These are phyloP conservation scores for Irpex sp. DNA, from an alignment of 1,284 basidiomycete species.

Conservation along the genomic window DNA sequence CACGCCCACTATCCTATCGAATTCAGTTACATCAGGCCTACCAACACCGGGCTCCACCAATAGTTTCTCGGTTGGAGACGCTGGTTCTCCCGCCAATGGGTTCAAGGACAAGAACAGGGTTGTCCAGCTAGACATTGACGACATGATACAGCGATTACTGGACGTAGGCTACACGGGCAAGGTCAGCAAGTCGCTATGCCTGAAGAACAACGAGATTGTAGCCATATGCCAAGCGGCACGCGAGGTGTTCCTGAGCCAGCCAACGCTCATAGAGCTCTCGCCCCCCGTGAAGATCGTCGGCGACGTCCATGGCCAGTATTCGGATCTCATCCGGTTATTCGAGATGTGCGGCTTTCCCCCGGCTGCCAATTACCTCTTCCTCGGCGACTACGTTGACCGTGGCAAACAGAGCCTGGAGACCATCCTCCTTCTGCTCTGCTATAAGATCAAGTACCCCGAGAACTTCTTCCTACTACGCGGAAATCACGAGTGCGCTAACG, in stretches of 20 bases:
- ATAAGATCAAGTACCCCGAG: constrained; percentile 99
- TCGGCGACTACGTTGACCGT: constrained; percentile 98
- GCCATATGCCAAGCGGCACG: constrained; percentile 96
- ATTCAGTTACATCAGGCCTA: constrained; percentile 38
- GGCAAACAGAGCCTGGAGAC: constrained; percentile 99
- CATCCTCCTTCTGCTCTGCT: constrained; percentile 93
- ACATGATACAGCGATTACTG: constrained; percentile 95
- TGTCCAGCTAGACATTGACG: constrained; percentile 89
- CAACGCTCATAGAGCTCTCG: constrained; percentile 95
- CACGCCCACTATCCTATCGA: constrained; percentile 71
- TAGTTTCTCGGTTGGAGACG: constrained; percentile 35
- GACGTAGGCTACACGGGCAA: constrained; percentile 98
- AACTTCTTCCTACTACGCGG: constrained; percentile 98
- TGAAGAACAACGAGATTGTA: constrained; percentile 97
- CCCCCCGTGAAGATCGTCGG: constrained; percentile 99
- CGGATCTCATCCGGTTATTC: constrained; percentile 96
- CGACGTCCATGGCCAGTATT: constrained; percentile 98
- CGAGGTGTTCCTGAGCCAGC: constrained; percentile 95
- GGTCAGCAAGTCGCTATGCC: constrained; percentile 92
- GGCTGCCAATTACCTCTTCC: constrained; percentile 95
- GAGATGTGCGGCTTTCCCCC: constrained; percentile 99
- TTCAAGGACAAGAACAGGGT: constrained; percentile 53
- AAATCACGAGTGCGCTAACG: constrained; percentile 99
- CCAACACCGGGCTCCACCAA: constrained; percentile 44
- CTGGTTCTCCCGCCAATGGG: constrained; percentile 25